Conservation (phyloP, 2,329 filamentous ascomycete genomes). For the Colletotrichum sp. region DNA sequence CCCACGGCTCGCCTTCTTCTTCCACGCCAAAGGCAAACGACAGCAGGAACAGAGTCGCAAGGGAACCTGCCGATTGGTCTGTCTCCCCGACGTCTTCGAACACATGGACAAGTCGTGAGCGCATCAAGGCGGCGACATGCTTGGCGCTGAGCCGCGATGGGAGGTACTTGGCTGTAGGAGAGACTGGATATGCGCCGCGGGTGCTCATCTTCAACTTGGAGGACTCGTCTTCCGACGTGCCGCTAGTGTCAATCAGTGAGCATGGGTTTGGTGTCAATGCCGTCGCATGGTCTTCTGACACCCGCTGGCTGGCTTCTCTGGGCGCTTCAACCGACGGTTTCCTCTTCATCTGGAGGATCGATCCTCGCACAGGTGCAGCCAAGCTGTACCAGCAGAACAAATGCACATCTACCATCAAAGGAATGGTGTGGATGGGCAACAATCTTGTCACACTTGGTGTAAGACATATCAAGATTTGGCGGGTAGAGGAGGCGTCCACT, state of each 20-base stretch:
- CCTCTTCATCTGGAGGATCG: slow-evolving; percentile 88
- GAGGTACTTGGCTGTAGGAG: slow-evolving; percentile 87
- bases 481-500: slow-evolving; percentile 70
- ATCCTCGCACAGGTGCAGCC: slow-evolving; percentile 79
- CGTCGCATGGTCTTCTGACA: slow-evolving; percentile 88
- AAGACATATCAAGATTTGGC: slow-evolving; percentile 93
- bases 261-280: slow-evolving; percentile 89
- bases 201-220: slow-evolving; percentile 89
- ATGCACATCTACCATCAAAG: slow-evolving; percentile 84
- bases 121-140: slow-evolving; percentile 93
- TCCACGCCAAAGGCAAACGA: slow-evolving; percentile 67
- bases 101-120: slow-evolving; percentile 87
- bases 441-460: slow-evolving; percentile 86
- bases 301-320: slow-evolving; percentile 84
- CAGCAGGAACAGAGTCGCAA: slow-evolving; percentile 61
- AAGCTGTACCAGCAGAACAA: slow-evolving; percentile 86
- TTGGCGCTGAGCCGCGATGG: slow-evolving; percentile 88
- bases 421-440: slow-evolving; percentile 90
- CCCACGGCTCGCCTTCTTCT: slow-evolving; percentile 53
- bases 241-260: slow-evolving; percentile 85
- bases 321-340: slow-evolving; percentile 93
- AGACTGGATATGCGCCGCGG: slow-evolving; percentile 92
- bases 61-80: slow-evolving; percentile 57
- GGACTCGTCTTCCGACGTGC: slow-evolving; percentile 80
- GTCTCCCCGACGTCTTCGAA: slow-evolving; percentile 69